phyloP scores from a whole-genome alignment of 2,329 filamentous ascomycete genomes.

The Rugonectria rugulosa region DNA sequence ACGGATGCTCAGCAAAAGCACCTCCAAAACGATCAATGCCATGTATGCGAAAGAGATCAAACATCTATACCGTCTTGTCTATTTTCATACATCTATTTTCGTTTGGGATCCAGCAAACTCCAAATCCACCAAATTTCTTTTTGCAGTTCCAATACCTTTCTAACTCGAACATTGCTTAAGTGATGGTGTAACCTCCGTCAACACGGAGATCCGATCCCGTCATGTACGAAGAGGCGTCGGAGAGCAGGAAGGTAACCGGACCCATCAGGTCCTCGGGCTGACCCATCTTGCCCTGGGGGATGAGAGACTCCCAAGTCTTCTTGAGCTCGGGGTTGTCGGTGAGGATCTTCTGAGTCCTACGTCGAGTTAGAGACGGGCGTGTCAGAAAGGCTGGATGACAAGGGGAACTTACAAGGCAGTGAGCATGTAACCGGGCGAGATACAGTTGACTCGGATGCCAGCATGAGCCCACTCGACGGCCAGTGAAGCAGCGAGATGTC shows the following conservation, averaged over 20 bases:
- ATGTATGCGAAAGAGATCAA: too few relatives aligned
- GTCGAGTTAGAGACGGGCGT: neutral
- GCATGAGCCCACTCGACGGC: constrained; percentile 93
- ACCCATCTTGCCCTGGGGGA: constrained; percentile 94
- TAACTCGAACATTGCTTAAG: too few relatives aligned
- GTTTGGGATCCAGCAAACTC: too few relatives aligned
- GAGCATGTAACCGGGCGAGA: constrained; percentile 95
- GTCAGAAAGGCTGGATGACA: neutral
- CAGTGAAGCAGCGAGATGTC: constrained; percentile 85
- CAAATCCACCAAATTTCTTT: too few relatives aligned
- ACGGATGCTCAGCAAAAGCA: too few relatives aligned
- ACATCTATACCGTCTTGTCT: too few relatives aligned
- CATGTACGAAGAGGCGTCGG: constrained; percentile 79
- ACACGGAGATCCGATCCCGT: constrained; percentile 79
- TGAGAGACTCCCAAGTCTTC: constrained; percentile 88
- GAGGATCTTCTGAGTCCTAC: constrained; percentile 89
- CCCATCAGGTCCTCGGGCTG: constrained; percentile 92
- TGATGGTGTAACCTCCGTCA: constrained; percentile 89
- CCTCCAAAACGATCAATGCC: too few relatives aligned
- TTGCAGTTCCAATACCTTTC: too few relatives aligned
- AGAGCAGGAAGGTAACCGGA: constrained; percentile 85
- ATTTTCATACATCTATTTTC: too few relatives aligned
- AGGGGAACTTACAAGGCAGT: constrained; percentile 77
- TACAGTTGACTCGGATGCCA: constrained; percentile 92
- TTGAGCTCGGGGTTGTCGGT: constrained; percentile 92